A percentile compares a stretch with the other conserved stretches of the same genome.
Conservation (phyloP, 202 grass and related monocot species). For the Brachypodium distachyon region DNA sequence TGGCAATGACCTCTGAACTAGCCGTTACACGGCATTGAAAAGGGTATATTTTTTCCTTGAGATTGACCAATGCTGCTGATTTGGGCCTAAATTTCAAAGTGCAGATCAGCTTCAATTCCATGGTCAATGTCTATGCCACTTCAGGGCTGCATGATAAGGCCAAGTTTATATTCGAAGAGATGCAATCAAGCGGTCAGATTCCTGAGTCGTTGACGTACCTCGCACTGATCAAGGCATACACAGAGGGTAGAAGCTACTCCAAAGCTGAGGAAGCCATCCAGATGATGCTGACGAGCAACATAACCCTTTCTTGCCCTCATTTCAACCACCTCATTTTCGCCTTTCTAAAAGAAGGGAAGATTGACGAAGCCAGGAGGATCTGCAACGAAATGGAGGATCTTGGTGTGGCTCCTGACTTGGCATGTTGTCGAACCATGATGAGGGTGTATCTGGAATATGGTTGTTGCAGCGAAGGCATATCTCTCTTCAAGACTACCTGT, state of each 20-base stretch:
- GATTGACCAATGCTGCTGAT: not conserved
- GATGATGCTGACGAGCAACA: constrained; percentile 34
- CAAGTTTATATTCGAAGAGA: constrained; percentile 47
- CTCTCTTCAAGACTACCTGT: constrained; percentile 26
- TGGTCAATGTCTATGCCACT: constrained; percentile 69
- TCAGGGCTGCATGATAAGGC: constrained; percentile 48
- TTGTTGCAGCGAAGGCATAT: constrained; percentile 43
- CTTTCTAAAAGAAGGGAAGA: constrained; percentile 50
- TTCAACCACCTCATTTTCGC: constrained; percentile 68
- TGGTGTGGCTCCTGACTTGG: constrained; percentile 45
- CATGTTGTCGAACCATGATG: constrained; percentile 76
- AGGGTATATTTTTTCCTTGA: not conserved
- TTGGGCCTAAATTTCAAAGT: constrained; percentile 10
- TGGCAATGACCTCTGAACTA: too few species aligned
- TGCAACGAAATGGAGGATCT: constrained; percentile 38
- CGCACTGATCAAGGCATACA: constrained; percentile 48
- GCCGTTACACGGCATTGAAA: not conserved
- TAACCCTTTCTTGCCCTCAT: constrained; percentile 50
- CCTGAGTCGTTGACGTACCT: constrained; percentile 59
- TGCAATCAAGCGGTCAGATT: constrained; percentile 28
- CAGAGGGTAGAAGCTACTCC: constrained; percentile 35
- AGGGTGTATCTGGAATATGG: constrained; percentile 52
- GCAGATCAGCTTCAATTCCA: constrained; percentile 86
- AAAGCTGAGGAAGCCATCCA: constrained; percentile 50
- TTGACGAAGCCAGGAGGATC: constrained; percentile 45